phyloP scores from a whole-genome alignment of 2,329 filamentous ascomycete species.

The Fusarium devonianum region DNA sequence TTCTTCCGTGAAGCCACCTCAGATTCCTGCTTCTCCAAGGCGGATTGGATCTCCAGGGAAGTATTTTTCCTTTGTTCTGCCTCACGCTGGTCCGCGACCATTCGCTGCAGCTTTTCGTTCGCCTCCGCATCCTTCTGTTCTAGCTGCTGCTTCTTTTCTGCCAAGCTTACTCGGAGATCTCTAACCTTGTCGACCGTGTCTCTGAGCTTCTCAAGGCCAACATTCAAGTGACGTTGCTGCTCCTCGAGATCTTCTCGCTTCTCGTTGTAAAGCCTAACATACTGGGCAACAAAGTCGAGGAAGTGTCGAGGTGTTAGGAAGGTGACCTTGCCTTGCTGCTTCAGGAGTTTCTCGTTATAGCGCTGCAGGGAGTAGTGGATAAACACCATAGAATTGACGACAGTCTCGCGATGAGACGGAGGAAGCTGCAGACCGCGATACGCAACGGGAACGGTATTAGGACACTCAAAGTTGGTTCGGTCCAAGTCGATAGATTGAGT shows the following conservation, averaged over 20 bases:
- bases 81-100: conserved; percentile 95
- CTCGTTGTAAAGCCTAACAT: conserved; percentile 95
- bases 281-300: conserved; percentile 97
- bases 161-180: conserved; percentile 87
- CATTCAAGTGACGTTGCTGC: conserved; percentile 97
- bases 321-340: conserved; percentile 90
- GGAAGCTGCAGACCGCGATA: conserved; percentile 86
- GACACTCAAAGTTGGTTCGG: conserved; percentile 81
- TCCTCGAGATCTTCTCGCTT: conserved; percentile 99
- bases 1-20: conserved; percentile 84
- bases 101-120: conserved; percentile 95
- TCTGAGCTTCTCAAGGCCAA: conserved; percentile 94
- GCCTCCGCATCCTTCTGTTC: conserved; percentile 95
- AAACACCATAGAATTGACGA: conserved; percentile 98
- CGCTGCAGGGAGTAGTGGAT: conserved; percentile 93
- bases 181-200: conserved; percentile 98
- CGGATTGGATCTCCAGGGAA: conserved; percentile 86
- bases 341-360: conserved; percentile 87
- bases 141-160: conserved; percentile 91
- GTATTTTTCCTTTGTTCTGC: conserved; percentile 89
- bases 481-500: conserved; percentile 97
- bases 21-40: conserved; percentile 86
- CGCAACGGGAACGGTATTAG: conserved; percentile 90
- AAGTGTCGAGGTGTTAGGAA: conserved; percentile 97
- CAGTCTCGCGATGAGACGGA: conserved; percentile 86